Percentiles rank a stretch among this genome's conserved stretches.
Evolutionary conservation across 2,329 filamentous ascomycete species (phyloP).

Genomic region (Colletotrichum orchidophilum): DNA sequence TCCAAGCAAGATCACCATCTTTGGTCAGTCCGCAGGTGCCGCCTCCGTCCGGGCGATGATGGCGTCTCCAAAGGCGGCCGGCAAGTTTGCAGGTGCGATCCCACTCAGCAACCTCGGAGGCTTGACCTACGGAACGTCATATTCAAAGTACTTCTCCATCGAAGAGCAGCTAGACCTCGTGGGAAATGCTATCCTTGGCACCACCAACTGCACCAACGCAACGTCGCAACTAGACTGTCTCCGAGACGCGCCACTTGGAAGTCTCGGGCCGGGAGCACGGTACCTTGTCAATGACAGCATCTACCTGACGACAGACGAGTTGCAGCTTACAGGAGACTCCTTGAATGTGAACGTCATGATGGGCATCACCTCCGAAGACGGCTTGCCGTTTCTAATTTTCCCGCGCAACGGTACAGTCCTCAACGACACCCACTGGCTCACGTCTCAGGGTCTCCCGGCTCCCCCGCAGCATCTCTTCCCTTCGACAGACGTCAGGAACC

Average conservation of each 20-base stretch:
- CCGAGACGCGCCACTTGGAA: conserved; percentile 53
- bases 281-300: conserved; percentile 68
- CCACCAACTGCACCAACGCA: conserved; percentile 60
- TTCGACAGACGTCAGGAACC: conserved; percentile 53
- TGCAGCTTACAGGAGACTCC: conserved; percentile 55
- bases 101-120: conserved; percentile 52
- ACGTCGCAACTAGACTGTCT: conserved; percentile 63
- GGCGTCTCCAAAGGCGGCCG: conserved; percentile 55
- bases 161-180: conserved; percentile 57
- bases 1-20: conserved; percentile 63
- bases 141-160: conserved; percentile 67
- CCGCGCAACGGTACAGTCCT: conserved; percentile 44
- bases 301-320: conserved; percentile 58
- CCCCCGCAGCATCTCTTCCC: conserved; percentile 58
- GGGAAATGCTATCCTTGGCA: conserved; percentile 60
- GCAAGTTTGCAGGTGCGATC: conserved; percentile 59
- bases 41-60: conserved; percentile 60
- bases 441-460: conserved; percentile 42
- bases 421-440: conserved; percentile 44
- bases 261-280: conserved; percentile 52
- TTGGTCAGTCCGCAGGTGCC: conserved; percentile 64
- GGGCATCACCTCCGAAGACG: conserved; percentile 64
- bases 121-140: conserved; percentile 64
- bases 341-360: conserved; percentile 65
- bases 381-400: conserved; percentile 60